phyloP scores from a whole-genome alignment of 2,329 filamentous ascomycete species.

The Hirsutella thompsonii region DNA sequence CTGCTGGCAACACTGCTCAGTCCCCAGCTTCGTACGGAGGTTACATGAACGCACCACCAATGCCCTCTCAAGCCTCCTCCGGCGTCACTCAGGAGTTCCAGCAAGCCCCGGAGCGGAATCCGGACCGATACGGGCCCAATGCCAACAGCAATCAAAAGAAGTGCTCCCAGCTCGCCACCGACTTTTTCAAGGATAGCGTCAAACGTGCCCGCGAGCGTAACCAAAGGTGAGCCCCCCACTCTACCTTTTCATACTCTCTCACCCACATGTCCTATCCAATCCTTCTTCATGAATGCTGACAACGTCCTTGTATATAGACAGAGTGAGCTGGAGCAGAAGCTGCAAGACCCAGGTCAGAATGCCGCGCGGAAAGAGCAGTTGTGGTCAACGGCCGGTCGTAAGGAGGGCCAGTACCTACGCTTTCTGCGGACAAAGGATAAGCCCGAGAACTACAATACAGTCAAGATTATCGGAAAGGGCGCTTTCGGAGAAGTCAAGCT shows the following conservation, averaged over 20 bases:
- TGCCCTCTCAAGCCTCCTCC: slow-evolving; percentile 49
- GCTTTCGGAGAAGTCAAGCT: slow-evolving; percentile 97
- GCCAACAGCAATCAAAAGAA: slow-evolving; percentile 60
- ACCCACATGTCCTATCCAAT: too few species aligned
- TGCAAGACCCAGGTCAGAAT: slow-evolving; percentile 63
- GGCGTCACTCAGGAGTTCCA: slow-evolving; percentile 49
- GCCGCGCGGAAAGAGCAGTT: slow-evolving; percentile 71
- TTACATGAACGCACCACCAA: slow-evolving; percentile 53
- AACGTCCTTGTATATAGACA: slow-evolving; percentile 45
- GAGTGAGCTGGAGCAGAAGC: slow-evolving; percentile 78
- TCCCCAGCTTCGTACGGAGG: slow-evolving; percentile 45
- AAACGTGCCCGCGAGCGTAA: slow-evolving; percentile 92
- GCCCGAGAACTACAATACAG: slow-evolving; percentile 86
- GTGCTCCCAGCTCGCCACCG: slow-evolving; percentile 58
- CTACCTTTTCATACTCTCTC: too few species aligned
- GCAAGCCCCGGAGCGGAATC: slow-evolving; percentile 72
- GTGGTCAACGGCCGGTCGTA: slow-evolving; percentile 70
- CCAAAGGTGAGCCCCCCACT: slow-evolving; percentile 71
- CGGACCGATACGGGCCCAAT: slow-evolving; percentile 58
- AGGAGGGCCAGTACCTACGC: slow-evolving; percentile 84
- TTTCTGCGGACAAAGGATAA: slow-evolving; percentile 89
- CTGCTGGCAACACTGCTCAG: slow-evolving; percentile 58
- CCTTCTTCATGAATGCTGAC: neutral
- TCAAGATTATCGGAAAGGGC: slow-evolving; percentile 98
- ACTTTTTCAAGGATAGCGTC: slow-evolving; percentile 98